These are phyloP conservation scores for Penicillium crustosum DNA, from an alignment of 2,329 filamentous ascomycete species.

Conservation along the genomic window DNA sequence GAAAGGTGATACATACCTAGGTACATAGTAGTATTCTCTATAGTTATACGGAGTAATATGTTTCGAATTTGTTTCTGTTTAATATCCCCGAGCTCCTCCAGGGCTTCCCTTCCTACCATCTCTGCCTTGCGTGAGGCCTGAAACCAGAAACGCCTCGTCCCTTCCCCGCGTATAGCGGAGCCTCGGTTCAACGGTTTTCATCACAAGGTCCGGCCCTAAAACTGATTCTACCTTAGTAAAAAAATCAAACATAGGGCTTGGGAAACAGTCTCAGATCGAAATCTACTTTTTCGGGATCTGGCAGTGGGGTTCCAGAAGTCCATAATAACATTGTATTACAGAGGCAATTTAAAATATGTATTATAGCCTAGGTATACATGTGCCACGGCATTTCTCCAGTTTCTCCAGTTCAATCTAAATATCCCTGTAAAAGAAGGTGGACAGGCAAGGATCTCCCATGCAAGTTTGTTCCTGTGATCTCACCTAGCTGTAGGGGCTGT, in stretches of 20 bases:
- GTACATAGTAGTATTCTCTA: no score
- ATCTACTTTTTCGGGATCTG: conserved; percentile 4
- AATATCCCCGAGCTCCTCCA: background rate
- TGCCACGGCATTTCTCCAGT: background rate
- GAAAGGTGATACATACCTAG: background rate
- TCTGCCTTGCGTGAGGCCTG: conserved; percentile 5
- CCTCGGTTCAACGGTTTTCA: conserved; percentile 16
- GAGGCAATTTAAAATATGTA: background rate
- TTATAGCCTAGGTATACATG: conserved; percentile 2
- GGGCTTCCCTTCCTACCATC: background rate
- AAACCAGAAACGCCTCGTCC: conserved; percentile 9
- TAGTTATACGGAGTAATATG: no score
- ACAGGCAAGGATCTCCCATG: conserved; percentile 5
- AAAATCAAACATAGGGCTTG: conserved; percentile 2
- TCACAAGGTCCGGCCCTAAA: conserved; percentile 2
- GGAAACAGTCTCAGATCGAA: conserved; percentile 4
- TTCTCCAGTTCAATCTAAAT: background rate
- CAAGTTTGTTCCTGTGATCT: conserved; percentile 1
- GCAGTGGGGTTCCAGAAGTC: conserved; percentile 8
- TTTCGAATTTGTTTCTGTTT: background rate
- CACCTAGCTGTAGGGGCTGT: conserved; percentile 1
- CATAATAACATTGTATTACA: conserved; percentile 10
- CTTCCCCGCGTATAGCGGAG: conserved; percentile 11
- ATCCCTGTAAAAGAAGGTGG: background rate
- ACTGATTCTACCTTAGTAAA: background rate